phyloP scores from a whole-genome alignment of 352 stramenopile genomes.

The Globisporangium iwayamae region DNA sequence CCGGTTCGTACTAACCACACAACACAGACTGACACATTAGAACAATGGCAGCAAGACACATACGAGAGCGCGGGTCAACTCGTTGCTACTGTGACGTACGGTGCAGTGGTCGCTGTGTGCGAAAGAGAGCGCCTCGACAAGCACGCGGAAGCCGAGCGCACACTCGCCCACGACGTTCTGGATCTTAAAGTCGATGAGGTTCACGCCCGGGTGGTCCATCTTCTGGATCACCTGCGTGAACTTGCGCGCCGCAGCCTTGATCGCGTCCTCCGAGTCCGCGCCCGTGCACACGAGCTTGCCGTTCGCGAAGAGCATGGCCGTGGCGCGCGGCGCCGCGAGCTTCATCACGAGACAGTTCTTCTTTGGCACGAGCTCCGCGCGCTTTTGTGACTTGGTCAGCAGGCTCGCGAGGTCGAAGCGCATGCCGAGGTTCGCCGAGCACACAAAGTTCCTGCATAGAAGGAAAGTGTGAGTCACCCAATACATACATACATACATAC shows the following conservation, averaged over 20 bases:
- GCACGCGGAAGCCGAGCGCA: constrained; percentile 68
- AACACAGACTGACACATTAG: background rate
- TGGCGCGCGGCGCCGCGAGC: constrained; percentile 56
- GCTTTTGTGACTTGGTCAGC: constrained; percentile 69
- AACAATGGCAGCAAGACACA: background rate
- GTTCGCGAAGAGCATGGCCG: constrained; percentile 82
- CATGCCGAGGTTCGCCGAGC: constrained; percentile 77
- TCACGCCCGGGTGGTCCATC: constrained; percentile 80
- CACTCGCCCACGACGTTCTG: constrained; percentile 81
- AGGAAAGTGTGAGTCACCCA: background rate
- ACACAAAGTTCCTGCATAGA: constrained; percentile 62
- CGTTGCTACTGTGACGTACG: constrained; percentile 22
- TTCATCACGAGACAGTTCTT: constrained; percentile 88
- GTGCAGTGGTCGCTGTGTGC: constrained; percentile 72
- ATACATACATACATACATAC: background rate
- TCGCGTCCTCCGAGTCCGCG: constrained; percentile 62
- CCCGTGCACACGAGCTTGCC: constrained; percentile 83
- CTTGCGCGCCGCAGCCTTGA: constrained; percentile 71
- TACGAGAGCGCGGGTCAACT: background rate
- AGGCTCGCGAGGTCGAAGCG: constrained; percentile 74
- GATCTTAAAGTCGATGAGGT: constrained; percentile 87
- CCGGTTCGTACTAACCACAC: constrained; percentile 92
- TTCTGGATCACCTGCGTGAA: constrained; percentile 86
- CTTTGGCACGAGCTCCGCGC: constrained; percentile 76
- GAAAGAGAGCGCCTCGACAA: constrained; percentile 79